Evolutionary conservation across 495 filamentous ascomycete species (phyloP).

Genomic region (Penicillium chermesinum): DNA sequence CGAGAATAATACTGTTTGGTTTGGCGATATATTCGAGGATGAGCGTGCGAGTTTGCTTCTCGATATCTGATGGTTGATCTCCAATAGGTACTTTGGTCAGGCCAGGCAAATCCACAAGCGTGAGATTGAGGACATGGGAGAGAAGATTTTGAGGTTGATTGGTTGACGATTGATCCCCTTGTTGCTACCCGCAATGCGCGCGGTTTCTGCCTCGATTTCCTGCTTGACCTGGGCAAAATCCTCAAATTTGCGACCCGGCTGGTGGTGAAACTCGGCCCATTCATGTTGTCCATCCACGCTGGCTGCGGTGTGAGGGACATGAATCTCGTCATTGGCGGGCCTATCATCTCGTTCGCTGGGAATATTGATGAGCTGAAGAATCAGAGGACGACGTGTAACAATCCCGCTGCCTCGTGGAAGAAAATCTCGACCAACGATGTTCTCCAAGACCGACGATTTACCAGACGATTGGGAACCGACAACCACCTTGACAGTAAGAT

Average conservation of each 20-base stretch:
- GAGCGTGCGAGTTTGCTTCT: conserved; percentile 95
- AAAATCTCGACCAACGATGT: conserved; percentile 97
- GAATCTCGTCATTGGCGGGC: conserved; percentile 59
- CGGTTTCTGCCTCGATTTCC: conserved; percentile 96
- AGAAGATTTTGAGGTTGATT: conserved; percentile 99
- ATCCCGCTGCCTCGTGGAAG: conserved; percentile 94
- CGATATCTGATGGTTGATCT: conserved; percentile 96
- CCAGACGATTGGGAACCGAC: conserved; percentile 98
- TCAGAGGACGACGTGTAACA: conserved; percentile 88
- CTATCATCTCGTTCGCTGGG: conserved; percentile 69
- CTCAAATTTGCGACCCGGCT: conserved; percentile 81
- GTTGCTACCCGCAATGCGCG: conserved; percentile 91
- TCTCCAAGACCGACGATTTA: conserved; percentile 98
- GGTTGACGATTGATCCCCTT: conserved; percentile 97
- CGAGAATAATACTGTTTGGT: conserved; percentile 95
- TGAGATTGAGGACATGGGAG: conserved; percentile 96
- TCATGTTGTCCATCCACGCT: conserved; percentile 69
- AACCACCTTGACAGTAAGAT: conserved; percentile 63
- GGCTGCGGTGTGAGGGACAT: conserved; percentile 63
- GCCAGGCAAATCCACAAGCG: conserved; percentile 91
- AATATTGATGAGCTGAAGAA: conserved; percentile 97
- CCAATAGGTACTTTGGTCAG: conserved; percentile 98
- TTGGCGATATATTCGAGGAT: conserved; percentile 99
- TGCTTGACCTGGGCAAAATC: conserved; percentile 91
- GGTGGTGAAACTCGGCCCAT: conserved; percentile 97